A percentile compares a stretch with the other conserved stretches of the same genome.
Evolutionary conservation across 371 early-diverging fungal genomes (phyloP).

Genomic region (Mucor racemosus): DNA sequence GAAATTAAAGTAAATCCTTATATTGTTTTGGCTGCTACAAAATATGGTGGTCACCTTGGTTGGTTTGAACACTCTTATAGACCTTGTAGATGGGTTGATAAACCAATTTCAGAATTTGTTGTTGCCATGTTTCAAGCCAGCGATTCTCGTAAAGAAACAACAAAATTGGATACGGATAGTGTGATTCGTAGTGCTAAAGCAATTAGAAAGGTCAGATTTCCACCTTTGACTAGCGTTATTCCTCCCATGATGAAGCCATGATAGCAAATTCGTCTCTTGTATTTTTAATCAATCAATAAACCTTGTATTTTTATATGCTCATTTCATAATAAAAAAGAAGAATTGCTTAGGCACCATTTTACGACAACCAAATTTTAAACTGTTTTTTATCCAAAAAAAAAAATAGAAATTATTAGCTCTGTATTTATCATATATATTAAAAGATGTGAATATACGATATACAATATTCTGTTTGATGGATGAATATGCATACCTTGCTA

Average conservation of each 20-base stretch:
- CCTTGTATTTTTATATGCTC: neutral
- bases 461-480: too few species aligned
- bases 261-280: neutral
- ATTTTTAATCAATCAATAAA: neutral
- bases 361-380: too few species aligned
- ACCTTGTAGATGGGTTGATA: conserved; percentile 67
- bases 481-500: too few species aligned
- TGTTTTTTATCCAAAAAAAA: too few species aligned
- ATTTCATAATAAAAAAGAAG: too few species aligned
- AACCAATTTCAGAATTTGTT: conserved; percentile 72
- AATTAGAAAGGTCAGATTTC: conserved; percentile 24
- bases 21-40: conserved; percentile 85
- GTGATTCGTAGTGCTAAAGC: conserved; percentile 16
- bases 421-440: too few species aligned
- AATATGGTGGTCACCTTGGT: conserved; percentile 94
- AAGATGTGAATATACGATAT: too few species aligned
- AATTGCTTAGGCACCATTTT: too few species aligned
- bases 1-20: conserved; percentile 80
- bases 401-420: too few species aligned
- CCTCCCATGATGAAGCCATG: conserved; percentile 9
- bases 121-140: conserved; percentile 63
- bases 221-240: conserved; percentile 5
- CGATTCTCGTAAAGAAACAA: conserved; percentile 24
- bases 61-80: conserved; percentile 75
- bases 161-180: conserved; percentile 14